A percentile compares a stretch with the other conserved stretches of the same genome.
Evolutionary conservation across 176 grass and related monocot genomes (phyloP).

Genomic region (Oropetium thomaeum): DNA sequence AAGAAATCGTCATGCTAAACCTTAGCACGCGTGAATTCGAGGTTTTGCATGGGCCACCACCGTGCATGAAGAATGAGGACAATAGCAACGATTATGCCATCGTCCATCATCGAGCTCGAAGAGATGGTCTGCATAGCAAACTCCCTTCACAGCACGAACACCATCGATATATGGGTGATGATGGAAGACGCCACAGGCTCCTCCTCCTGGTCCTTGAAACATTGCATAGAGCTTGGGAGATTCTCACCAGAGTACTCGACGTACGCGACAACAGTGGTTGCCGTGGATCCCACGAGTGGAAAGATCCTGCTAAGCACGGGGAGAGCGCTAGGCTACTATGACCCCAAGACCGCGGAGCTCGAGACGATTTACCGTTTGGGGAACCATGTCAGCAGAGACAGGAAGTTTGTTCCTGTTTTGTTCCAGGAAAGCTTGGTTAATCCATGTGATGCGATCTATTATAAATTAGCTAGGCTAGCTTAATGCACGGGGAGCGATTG

Average conservation of each 20-base stretch:
- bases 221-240: not conserved
- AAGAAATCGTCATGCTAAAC: not conserved
- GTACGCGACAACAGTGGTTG: not conserved
- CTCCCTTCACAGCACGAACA: not conserved
- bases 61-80: not conserved
- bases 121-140: not conserved
- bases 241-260: not conserved
- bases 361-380: not conserved
- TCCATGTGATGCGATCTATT: not conserved
- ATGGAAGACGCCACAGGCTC: not conserved
- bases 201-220: not conserved
- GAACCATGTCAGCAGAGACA: no score
- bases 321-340: constrained; percentile 10
- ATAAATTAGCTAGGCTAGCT: no score
- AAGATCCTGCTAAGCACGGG: constrained; percentile 16
- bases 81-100: not conserved
- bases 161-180: constrained; percentile 9
- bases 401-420: not conserved
- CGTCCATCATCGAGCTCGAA: constrained; percentile 14
- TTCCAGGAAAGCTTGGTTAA: not conserved
- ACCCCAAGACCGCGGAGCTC: not conserved
- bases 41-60: not conserved
- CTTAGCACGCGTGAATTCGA: not conserved
- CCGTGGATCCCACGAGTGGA: not conserved
- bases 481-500: no score